Percentiles rank a stretch among this genome's conserved stretches.
Conservation (phyloP, 1,139 yeast genomes). For the Nakaseomyces sp. region DNA sequence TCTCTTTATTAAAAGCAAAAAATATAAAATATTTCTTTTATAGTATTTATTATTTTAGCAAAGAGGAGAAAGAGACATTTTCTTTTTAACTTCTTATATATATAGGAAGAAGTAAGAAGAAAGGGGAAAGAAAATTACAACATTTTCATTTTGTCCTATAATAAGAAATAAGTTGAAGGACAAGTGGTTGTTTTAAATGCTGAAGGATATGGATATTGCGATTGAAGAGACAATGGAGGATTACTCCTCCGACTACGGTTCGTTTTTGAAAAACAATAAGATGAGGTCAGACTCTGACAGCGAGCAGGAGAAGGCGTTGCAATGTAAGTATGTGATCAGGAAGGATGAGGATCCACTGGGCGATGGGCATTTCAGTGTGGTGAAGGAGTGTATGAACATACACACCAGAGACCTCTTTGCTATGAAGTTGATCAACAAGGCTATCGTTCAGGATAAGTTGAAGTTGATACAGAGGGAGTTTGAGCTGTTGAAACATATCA, state of each 20-base stretch:
- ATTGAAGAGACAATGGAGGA: slow-evolving; percentile 2
- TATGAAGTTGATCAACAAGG: slow-evolving; percentile 29
- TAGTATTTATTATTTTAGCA: too few species aligned
- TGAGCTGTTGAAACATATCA: slow-evolving; percentile 20
- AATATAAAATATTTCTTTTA: too few species aligned
- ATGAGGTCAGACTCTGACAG: slow-evolving; percentile 3
- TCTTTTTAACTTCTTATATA: too few species aligned
- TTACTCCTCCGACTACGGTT: slow-evolving; percentile 4
- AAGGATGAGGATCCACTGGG: slow-evolving; percentile 21
- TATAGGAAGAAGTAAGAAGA: too few species aligned
- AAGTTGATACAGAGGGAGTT: slow-evolving; percentile 30
- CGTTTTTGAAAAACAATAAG: slow-evolving; percentile 6
- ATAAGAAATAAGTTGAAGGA: background rate
- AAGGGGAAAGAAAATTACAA: too few species aligned
- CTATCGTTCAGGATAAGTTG: slow-evolving; percentile 22
- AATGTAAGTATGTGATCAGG: slow-evolving; percentile 26
- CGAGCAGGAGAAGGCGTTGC: slow-evolving; percentile 11
- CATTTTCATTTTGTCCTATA: too few species aligned
- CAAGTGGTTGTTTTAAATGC: background rate
- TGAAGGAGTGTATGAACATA: slow-evolving; percentile 29
- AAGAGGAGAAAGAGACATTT: too few species aligned
- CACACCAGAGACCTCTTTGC: slow-evolving; percentile 27
- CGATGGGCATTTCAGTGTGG: slow-evolving; percentile 31
- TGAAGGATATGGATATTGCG: slow-evolving; percentile 3
- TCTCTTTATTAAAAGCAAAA: too few species aligned